These are phyloP conservation scores for Lathyrus oleraceus DNA, from an alignment of 306 rosid genomes.

Conservation along the genomic window DNA sequence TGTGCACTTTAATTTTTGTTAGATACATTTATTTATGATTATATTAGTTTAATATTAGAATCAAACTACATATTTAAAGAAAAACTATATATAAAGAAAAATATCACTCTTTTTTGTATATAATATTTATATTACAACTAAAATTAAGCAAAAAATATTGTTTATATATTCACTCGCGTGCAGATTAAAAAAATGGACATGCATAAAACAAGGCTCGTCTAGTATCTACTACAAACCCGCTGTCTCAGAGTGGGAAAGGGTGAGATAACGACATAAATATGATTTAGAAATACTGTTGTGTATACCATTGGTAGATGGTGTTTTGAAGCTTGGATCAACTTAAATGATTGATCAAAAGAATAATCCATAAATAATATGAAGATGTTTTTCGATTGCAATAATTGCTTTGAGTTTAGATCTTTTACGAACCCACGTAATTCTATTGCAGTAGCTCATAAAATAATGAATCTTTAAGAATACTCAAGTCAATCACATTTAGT, in stretches of 20 bases:
- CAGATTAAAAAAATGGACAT: no score
- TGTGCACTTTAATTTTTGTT: no score
- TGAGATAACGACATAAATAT: conserved; percentile 56
- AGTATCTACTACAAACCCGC: background rate
- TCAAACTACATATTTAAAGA: no score
- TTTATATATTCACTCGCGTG: no score
- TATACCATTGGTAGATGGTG: conserved; percentile 71
- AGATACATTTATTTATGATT: no score
- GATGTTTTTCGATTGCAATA: conserved; percentile 70
- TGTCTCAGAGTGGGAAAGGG: conserved; percentile 60
- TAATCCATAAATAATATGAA: conserved; percentile 76
- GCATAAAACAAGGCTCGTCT: no score
- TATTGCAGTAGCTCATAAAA: conserved; percentile 41
- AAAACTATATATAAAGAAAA: no score
- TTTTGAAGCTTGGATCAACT: conserved; percentile 77
- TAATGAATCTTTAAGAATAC: conserved; percentile 59
- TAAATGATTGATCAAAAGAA: conserved; percentile 58
- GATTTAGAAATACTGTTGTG: conserved; percentile 74
- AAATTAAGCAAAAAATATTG: no score
- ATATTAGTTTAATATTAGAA: no score
- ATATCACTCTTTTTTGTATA: no score
- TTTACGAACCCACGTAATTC: conserved; percentile 53
- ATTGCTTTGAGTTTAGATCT: conserved; percentile 48
- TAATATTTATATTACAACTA: no score
- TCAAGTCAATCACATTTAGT: conserved; percentile 53